phyloP scores from a whole-genome alignment of 805 yeast genomes.

The Yarrowia osloensis region DNA sequence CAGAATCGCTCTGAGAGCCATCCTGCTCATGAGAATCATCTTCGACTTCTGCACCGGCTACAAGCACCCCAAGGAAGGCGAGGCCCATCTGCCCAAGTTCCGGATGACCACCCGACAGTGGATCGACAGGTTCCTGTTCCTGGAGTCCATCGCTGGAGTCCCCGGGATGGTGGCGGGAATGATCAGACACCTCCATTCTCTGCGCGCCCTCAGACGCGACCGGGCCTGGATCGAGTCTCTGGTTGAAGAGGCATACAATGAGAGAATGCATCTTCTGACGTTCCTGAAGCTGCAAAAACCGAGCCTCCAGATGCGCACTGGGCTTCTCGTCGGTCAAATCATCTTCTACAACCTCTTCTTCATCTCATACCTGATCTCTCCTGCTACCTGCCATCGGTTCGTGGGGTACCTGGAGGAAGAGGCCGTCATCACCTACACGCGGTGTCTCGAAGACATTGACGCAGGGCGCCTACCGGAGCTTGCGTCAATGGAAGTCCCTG shows the following conservation, averaged over 20 bases:
- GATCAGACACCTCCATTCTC: constrained; percentile 64
- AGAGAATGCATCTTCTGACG: constrained; percentile 72
- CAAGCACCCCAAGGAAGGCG: constrained; percentile 53
- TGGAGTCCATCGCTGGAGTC: constrained; percentile 74
- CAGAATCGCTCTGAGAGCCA: constrained; percentile 51
- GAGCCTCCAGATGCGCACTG: constrained; percentile 54
- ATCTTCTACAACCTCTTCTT: constrained; percentile 52
- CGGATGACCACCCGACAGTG: constrained; percentile 64
- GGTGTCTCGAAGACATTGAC: constrained; percentile 57
- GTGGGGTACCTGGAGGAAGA: constrained; percentile 80
- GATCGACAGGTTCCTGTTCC: constrained; percentile 59
- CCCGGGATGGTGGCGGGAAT: constrained; percentile 79
- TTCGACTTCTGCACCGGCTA: constrained; percentile 72
- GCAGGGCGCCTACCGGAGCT: constrained; percentile 54
- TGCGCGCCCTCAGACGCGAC: constrained; percentile 63
- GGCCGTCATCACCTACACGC: constrained; percentile 68
- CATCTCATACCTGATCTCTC: constrained; percentile 57
- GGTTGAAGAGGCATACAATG: constrained; percentile 74
- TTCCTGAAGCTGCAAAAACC: constrained; percentile 67
- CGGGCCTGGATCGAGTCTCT: constrained; percentile 75
- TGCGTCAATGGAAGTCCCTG: constrained; percentile 42
- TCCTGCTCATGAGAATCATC: constrained; percentile 48
- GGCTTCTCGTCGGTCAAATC: not conserved
- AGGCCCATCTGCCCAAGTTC: constrained; percentile 43
- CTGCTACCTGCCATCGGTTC: constrained; percentile 69